Conservation (phyloP, 164 flowering plant genomes). For the Annona squamosa region DNA sequence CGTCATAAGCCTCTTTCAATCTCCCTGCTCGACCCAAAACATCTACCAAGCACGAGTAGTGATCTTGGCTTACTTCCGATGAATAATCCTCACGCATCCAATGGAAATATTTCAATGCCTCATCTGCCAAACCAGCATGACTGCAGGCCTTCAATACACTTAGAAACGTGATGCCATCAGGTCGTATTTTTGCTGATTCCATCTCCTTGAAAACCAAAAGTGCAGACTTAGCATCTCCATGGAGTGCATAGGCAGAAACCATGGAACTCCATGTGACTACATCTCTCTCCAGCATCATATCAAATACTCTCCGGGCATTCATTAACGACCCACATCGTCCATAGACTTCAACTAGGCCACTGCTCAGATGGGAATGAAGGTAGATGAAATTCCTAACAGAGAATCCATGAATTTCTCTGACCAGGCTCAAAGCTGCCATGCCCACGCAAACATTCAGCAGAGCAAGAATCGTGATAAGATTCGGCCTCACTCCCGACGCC, state of each 20-base stretch:
- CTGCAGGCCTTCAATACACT: conserved; percentile 69
- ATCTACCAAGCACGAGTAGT: conserved; percentile 63
- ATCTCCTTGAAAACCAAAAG: conserved; percentile 34
- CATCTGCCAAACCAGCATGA: conserved; percentile 66
- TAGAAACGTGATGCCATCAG: conserved; percentile 60
- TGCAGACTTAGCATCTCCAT: conserved; percentile 53
- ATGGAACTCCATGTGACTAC: conserved; percentile 74
- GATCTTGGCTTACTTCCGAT: conserved; percentile 41
- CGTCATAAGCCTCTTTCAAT: conserved; percentile 51
- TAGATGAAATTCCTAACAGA: conserved; percentile 36
- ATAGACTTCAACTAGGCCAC: conserved; percentile 64
- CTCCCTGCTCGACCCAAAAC: conserved; percentile 65
- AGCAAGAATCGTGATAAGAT: conserved; percentile 53
- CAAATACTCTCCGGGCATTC: conserved; percentile 32
- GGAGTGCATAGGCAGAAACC: conserved; percentile 56
- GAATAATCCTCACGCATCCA: conserved; percentile 37
- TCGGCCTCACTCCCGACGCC: conserved; percentile 30
- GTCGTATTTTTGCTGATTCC: conserved; percentile 44
- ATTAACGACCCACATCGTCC: conserved; percentile 54
- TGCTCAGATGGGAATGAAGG: conserved; percentile 36
- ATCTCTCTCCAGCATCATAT: conserved; percentile 39
- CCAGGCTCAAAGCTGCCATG: conserved; percentile 32
- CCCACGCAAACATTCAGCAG: conserved; percentile 43
- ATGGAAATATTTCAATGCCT: conserved; percentile 40
- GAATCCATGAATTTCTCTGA: conserved; percentile 54